These are phyloP conservation scores for Sequoia sempervirens DNA, from an alignment of 75 land plant genomes.

Conservation along the genomic window DNA sequence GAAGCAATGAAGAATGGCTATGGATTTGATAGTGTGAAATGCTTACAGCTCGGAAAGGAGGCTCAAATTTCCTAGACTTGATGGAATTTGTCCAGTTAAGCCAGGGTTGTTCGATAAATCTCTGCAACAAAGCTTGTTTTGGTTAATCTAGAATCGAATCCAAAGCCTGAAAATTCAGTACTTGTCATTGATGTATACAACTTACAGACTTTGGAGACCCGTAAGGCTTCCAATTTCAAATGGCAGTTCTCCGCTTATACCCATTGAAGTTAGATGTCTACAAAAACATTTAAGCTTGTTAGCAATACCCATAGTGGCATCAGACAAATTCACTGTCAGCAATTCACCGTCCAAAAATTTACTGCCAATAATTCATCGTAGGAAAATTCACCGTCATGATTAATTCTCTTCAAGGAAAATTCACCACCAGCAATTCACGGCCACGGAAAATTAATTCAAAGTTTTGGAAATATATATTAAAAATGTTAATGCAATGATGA, in stretches of 20 bases:
- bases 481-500: too few relatives aligned
- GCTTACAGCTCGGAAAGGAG: slow-evolving; percentile 45
- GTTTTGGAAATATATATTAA: too few relatives aligned
- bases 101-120: slow-evolving; percentile 48
- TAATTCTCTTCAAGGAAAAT: too few relatives aligned
- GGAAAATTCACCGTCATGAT: too few relatives aligned
- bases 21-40: background rate
- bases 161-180: background rate
- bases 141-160: background rate
- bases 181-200: background rate
- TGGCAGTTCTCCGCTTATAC: slow-evolving; percentile 32
- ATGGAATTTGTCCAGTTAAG: slow-evolving; percentile 47
- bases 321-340: too few relatives aligned
- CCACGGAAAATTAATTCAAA: too few relatives aligned
- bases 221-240: slow-evolving; percentile 42
- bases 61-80: slow-evolving; percentile 25
- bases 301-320: too few relatives aligned
- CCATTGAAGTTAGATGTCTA: slow-evolving; percentile 18
- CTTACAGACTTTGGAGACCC: slow-evolving; percentile 6
- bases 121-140: slow-evolving; percentile 16
- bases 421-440: too few relatives aligned
- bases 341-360: too few relatives aligned
- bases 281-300: background rate
- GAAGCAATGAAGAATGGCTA: background rate
- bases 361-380: too few relatives aligned